Conservation (phyloP, 306 rosid species). For the Macrotyloma uniflorum region DNA sequence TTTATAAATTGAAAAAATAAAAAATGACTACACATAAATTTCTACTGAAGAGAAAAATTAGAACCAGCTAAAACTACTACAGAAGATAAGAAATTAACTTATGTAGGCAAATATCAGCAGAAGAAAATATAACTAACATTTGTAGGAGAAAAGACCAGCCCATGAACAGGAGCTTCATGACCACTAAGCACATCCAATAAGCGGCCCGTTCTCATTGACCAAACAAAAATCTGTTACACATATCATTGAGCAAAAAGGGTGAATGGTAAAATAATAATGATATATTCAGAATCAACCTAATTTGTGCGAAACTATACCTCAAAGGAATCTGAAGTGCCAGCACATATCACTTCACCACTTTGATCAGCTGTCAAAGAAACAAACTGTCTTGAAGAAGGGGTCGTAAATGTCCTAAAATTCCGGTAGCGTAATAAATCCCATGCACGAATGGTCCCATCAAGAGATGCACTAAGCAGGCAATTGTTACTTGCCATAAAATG, state of each 20-base stretch:
- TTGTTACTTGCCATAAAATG: slow-evolving; percentile 82
- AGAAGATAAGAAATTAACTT: slow-evolving; percentile 13
- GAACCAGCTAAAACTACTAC: background rate
- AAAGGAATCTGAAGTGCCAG: slow-evolving; percentile 92
- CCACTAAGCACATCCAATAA: slow-evolving; percentile 87
- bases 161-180: slow-evolving; percentile 98
- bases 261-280: background rate
- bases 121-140: slow-evolving; percentile 63
- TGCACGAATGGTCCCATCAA: slow-evolving; percentile 95
- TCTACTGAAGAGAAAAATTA: background rate
- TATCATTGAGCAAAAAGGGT: slow-evolving; percentile 24
- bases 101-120: background rate
- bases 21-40: slow-evolving; percentile 16
- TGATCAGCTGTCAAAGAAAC: slow-evolving; percentile 88
- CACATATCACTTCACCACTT: slow-evolving; percentile 97
- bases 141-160: slow-evolving; percentile 86
- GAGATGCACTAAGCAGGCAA: slow-evolving; percentile 87
- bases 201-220: slow-evolving; percentile 93
- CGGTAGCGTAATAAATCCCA: slow-evolving; percentile 93
- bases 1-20: slow-evolving; percentile 15
- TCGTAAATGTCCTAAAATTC: slow-evolving; percentile 77
- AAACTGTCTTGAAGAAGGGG: slow-evolving; percentile 83
- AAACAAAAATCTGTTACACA: slow-evolving; percentile 75
- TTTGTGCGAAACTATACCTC: slow-evolving; percentile 59
- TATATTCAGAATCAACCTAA: slow-evolving; percentile 24